phyloP scores from a whole-genome alignment of 2,329 filamentous ascomycete genomes.

The Colletotrichum magnum region DNA sequence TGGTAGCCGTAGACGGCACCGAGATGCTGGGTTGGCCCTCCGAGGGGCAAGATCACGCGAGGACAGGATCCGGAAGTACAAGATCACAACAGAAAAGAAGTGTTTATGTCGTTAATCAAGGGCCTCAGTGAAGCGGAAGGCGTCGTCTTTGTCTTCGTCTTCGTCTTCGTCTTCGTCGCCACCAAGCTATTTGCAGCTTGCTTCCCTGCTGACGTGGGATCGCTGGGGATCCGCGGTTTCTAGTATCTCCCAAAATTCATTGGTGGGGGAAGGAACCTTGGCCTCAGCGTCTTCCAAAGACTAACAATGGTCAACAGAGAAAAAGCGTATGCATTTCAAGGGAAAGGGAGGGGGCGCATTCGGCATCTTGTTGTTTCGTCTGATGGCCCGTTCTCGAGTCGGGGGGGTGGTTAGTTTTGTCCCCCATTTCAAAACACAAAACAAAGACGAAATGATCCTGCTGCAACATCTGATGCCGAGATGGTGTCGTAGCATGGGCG shows the following conservation, averaged over 20 bases:
- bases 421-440: not conserved
- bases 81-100: not conserved
- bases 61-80: too few species aligned
- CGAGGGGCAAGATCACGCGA: too few species aligned
- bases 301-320: not conserved
- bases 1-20: not conserved
- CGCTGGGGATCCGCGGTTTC: conserved; percentile 18
- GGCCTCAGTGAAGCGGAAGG: too few species aligned
- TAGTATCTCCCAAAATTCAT: conserved; percentile 1
- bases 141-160: not conserved
- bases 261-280: conserved; percentile 15
- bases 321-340: not conserved
- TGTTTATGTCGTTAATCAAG: not conserved
- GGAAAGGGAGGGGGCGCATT: not conserved
- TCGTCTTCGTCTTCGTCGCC: not conserved
- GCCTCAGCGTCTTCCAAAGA: not conserved
- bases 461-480: conserved; percentile 24
- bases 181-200: conserved; percentile 22
- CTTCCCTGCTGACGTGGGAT: conserved; percentile 31
- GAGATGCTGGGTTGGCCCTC: too few species aligned
- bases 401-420: not conserved
- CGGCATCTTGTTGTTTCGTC: conserved; percentile 35
- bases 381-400: conserved; percentile 27
- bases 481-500: conserved; percentile 27
- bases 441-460: not conserved